Evolutionary conservation across 129 eudicot species (phyloP).

Genomic region (Apium graveolens): DNA sequence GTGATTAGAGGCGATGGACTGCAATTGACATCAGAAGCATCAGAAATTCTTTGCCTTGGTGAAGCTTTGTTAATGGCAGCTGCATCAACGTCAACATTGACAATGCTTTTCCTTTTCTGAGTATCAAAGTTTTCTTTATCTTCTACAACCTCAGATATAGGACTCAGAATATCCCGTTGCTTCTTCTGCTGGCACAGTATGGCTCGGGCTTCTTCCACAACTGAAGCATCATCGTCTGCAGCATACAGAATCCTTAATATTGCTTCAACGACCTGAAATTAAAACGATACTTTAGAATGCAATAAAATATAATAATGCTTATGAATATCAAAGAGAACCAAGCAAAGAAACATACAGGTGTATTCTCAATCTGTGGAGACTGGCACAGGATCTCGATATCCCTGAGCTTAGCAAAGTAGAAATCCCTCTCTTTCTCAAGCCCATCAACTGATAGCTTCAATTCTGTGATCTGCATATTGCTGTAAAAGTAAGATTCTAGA

Average conservation of each 20-base stretch:
- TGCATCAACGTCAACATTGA: constrained; percentile 60
- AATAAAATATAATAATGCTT: not conserved
- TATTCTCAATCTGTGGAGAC: constrained; percentile 56
- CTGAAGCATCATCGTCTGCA: constrained; percentile 69
- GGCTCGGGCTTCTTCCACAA: constrained; percentile 74
- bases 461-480: constrained; percentile 66
- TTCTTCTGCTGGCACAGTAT: constrained; percentile 46
- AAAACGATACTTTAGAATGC: not conserved
- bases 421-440: constrained; percentile 93
- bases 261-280: constrained; percentile 47
- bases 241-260: constrained; percentile 78
- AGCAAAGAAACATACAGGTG: constrained; percentile 36
- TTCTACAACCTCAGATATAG: constrained; percentile 39
- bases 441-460: constrained; percentile 78
- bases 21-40: constrained; percentile 85
- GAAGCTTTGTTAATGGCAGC: constrained; percentile 62
- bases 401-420: constrained; percentile 91
- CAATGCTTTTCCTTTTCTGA: constrained; percentile 66
- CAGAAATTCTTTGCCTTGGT: constrained; percentile 77
- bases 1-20: constrained; percentile 80
- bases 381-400: constrained; percentile 90
- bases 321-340: not conserved
- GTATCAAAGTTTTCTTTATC: constrained; percentile 31
- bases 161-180: constrained; percentile 24
- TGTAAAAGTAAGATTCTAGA: constrained; percentile 5